Evolutionary conservation across 1,284 basidiomycete genomes (phyloP), one percentile per base, ranked within the genome.

Genomic region (Athelia psychrophila): DNA sequence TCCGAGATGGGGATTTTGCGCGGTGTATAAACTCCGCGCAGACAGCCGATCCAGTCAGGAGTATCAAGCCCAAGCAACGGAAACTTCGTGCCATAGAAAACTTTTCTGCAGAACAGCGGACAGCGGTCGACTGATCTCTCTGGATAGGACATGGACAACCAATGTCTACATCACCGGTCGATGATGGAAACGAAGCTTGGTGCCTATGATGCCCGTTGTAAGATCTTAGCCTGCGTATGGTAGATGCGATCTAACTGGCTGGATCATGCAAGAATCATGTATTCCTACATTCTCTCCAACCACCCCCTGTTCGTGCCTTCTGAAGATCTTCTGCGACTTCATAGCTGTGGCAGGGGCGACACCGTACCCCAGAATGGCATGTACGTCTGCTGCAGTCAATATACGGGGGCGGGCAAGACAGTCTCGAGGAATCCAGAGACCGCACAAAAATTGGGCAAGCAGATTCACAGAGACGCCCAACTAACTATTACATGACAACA

Each of bases 161-260:
- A 84, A 88, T 67, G 82, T 88, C 36, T 88, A 84, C 83, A 88
- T 63, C 86, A 88, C 56, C 75, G 79, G 55, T 83, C 85, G 2
- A 85, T 88, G 79, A 76, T 81, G 55, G 84, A 86, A 57, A 74
- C 83, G 51, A 84, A 83, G 55, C 64, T 85, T 42, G 81, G n/a
- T n/a, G n/a, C n/a, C 81, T 23, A 88, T 88, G 84, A 84, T 86
- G 77, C 86, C 84, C 3, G 85, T 88, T 6, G 82, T 88, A 1
- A 44, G 85, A 86, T 19, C 71, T 88, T 2, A 75, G 81, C 5
- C 6, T 30, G 6, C 66, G 86, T 88, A 65, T 87, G 86, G 61
- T 77, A 74, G 47, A 86, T 86, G 2, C 86, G 81, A 27, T 88
- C 88, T 66, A 73, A 88, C 59, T 76, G 88, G 48, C 75, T 88